These are phyloP conservation scores for Acrocalymma vagum DNA, from an alignment of 2,329 filamentous ascomycete species.

Conservation along the genomic window DNA sequence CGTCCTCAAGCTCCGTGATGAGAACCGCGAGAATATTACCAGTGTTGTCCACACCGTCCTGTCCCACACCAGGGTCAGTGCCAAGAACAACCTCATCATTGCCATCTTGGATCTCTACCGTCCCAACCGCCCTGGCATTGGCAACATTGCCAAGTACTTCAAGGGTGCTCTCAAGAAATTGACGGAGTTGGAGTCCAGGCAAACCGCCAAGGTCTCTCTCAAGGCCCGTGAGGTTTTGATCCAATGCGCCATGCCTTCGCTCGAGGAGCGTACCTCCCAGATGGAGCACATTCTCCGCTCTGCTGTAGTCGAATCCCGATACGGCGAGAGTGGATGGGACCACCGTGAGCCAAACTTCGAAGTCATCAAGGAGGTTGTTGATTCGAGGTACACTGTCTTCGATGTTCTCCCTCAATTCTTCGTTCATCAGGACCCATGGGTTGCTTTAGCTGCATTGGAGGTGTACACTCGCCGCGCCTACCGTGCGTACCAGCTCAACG, in stretches of 20 bases:
- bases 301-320: constrained; percentile 94
- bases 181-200: constrained; percentile 87
- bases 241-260: constrained; percentile 92
- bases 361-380: constrained; percentile 95
- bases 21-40: constrained; percentile 90
- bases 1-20: constrained; percentile 90
- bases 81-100: constrained; percentile 93
- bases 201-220: constrained; percentile 92
- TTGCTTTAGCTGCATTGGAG: constrained; percentile 90
- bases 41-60: constrained; percentile 89
- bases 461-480: constrained; percentile 97
- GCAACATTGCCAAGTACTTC: constrained; percentile 88
- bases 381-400: constrained; percentile 98
- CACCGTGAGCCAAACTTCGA: constrained; percentile 91
- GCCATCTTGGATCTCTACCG: constrained; percentile 94
- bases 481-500: constrained; percentile 91
- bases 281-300: constrained; percentile 99
- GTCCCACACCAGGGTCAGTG: constrained; percentile 89
- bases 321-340: constrained; percentile 96
- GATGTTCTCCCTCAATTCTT: constrained; percentile 97
- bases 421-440: constrained; percentile 91
- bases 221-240: constrained; percentile 98
- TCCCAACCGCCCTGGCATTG: constrained; percentile 89
- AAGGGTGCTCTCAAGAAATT: constrained; percentile 83
- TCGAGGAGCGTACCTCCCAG: constrained; percentile 92